Evolutionary conservation across 2,329 filamentous ascomycete species (phyloP).

Genomic region (Aspergillus persii): DNA sequence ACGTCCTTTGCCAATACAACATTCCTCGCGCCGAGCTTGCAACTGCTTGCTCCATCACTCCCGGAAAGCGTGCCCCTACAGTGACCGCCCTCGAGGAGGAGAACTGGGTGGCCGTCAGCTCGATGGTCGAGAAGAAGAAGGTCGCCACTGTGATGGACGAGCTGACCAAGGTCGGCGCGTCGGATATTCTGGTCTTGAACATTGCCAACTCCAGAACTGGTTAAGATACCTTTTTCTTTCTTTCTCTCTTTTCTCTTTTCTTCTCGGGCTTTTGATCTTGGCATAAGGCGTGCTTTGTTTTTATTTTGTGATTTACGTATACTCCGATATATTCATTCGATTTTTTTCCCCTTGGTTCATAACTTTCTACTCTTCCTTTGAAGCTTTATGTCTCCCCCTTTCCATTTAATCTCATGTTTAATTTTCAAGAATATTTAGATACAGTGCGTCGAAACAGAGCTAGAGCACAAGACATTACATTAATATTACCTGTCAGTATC

Average conservation of each 20-base stretch:
- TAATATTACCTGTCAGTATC: not conserved
- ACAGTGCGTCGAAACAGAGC: not conserved
- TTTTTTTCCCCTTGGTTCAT: not conserved
- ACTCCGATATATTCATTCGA: not conserved
- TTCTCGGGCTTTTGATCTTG: not conserved
- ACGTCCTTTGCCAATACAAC: conserved; percentile 96
- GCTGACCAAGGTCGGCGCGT: conserved; percentile 70
- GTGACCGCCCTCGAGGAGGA: conserved; percentile 84
- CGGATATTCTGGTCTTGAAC: conserved; percentile 80
- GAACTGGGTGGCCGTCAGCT: conserved; percentile 89
- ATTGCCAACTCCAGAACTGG: conserved; percentile 73
- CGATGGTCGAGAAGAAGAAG: conserved; percentile 87
- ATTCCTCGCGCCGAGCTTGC: conserved; percentile 68
- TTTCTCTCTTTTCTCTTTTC: conserved; percentile 6
- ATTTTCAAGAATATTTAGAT: not conserved
- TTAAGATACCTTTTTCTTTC: conserved; percentile 17
- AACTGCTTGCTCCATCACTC: conserved; percentile 73
- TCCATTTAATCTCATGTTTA: not conserved
- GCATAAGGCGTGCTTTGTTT: not conserved
- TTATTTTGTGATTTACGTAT: not conserved
- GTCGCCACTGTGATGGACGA: conserved; percentile 87
- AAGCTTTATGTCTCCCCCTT: not conserved
- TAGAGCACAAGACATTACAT: not conserved
- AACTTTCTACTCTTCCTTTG: not conserved
- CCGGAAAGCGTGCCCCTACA: conserved; percentile 89